A percentile compares a stretch with the other conserved stretches of the same genome.
Conservation (phyloP, 257 asterid species). For the Misopates orontium region DNA sequence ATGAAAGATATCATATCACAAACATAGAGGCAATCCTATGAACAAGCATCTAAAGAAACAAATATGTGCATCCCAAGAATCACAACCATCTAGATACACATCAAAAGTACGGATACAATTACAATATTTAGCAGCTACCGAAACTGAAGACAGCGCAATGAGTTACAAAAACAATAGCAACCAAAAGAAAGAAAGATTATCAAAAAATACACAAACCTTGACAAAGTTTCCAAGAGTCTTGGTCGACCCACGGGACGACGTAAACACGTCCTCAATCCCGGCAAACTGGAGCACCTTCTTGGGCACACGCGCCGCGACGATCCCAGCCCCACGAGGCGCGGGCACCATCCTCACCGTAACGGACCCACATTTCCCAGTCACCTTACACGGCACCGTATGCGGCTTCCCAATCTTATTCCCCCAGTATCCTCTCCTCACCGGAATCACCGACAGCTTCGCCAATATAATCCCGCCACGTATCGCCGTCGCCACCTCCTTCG, state of each 20-base stretch:
- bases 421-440: conserved; percentile 93
- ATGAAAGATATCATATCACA: too few species aligned
- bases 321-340: conserved; percentile 87
- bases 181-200: too few species aligned
- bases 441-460: conserved; percentile 78
- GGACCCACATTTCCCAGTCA: conserved; percentile 87
- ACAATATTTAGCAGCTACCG: too few species aligned
- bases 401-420: conserved; percentile 91
- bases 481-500: conserved; percentile 70
- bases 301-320: conserved; percentile 90
- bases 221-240: conserved; percentile 91
- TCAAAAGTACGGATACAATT: too few species aligned
- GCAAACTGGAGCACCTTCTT: conserved; percentile 92
- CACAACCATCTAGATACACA: too few species aligned
- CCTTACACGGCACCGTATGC: conserved; percentile 91
- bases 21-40: too few species aligned
- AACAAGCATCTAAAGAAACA: too few species aligned
- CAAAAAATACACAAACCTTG: conserved; percentile 43
- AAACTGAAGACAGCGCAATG: too few species aligned
- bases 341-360: conserved; percentile 94
- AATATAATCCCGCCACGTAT: conserved; percentile 61
- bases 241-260: conserved; percentile 88
- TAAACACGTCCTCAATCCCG: conserved; percentile 85
- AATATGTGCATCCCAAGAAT: too few species aligned
- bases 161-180: too few species aligned